Evolutionary conservation across 139 green algal species (phyloP), one percentile per base, ranked within the genome.

Genomic region (Chlamydomonas schloesseri): DNA sequence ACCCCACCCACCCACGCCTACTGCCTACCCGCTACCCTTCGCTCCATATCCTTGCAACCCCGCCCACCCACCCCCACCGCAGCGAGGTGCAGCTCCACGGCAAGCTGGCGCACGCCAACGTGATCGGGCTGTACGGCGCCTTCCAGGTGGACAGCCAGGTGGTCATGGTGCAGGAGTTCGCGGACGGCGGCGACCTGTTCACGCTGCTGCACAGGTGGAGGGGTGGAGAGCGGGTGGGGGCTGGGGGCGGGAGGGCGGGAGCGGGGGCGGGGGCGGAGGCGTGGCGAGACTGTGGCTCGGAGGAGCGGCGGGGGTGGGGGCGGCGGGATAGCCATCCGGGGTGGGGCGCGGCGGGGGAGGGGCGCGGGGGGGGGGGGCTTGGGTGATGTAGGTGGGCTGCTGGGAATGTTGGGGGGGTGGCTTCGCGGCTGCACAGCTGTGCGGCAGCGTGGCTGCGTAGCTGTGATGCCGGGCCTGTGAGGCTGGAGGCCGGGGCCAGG

Each of bases 81-180:
- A 85, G 90, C 29, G 90, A 93, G 74, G 86, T 93, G n/a, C 73
- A 81, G 67, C 87, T 95, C 57, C 93, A 95, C 72, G 89, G 69
- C 69, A 78, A 70, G 21, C 68, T 95, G 60, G 46, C 83, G 20
- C 93, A 95, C 78, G 72, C 91, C 33, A 89, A 94, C 82, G 89
- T 95, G 36, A 93, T 95, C 46, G 80, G 57, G 29, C 82, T 95
- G 69, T 93, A 90, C 75, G 91, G 83, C 37, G 91, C 91, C 28
- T 94, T 93, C 74, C 86, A 94, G 78, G 82, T 81, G 71, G 58
- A 81, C 58, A 88, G 71, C 82, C 81, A 91, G 81, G 89, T 93
- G 77, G 89, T 93, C 13, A 77, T 93, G 71, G 89, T 93, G 67
- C 89, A 93, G 83, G 89, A 93, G 86, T 93, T 85, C 80, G 89